Percentiles rank a stretch among this genome's conserved stretches.
These are phyloP conservation scores for Thermomyces lanuginosus DNA, from an alignment of 2,329 filamentous ascomycete species.

Conservation along the genomic window DNA sequence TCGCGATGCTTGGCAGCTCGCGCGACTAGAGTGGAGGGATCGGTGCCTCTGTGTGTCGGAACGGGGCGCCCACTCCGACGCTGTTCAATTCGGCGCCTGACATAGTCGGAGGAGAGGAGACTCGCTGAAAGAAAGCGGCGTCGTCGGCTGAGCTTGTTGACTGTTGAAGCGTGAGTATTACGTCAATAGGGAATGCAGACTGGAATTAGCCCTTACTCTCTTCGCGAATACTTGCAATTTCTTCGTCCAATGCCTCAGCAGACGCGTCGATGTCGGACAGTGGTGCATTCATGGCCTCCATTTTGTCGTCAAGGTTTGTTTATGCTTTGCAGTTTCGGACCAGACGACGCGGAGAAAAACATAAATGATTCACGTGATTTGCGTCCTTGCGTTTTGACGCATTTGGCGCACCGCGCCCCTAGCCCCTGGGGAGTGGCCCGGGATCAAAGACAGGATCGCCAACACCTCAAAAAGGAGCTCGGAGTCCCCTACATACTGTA, in stretches of 20 bases:
- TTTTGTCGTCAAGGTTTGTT: not conserved
- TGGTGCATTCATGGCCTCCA: slow-evolving; percentile 4
- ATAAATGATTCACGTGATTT: too few species aligned
- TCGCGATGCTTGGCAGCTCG: slow-evolving; percentile 17
- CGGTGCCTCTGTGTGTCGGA: slow-evolving; percentile 11
- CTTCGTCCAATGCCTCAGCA: slow-evolving; percentile 20
- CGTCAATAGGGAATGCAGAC: slow-evolving; percentile 4
- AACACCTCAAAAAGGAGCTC: too few species aligned
- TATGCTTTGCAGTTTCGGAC: not conserved
- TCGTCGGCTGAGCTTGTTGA: slow-evolving; percentile 23
- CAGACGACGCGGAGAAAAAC: not conserved
- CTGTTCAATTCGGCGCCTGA: slow-evolving; percentile 18
- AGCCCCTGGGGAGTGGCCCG: too few species aligned
- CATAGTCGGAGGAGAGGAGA: slow-evolving; percentile 23
- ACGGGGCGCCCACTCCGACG: slow-evolving; percentile 5
- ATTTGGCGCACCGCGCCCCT: too few species aligned
- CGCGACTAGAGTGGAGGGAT: slow-evolving; percentile 19
- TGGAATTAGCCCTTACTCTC: slow-evolving; percentile 19
- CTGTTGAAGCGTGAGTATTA: slow-evolving; percentile 12
- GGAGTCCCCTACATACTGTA: too few species aligned
- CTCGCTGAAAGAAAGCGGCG: slow-evolving; percentile 25
- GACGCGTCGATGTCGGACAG: slow-evolving; percentile 4
- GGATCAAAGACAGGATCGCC: too few species aligned
- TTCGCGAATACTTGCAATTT: slow-evolving; percentile 25
- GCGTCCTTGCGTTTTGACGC: too few species aligned